Percentiles rank a stretch among this genome's conserved stretches.
Conservation (phyloP, 805 yeast species). For the Schwanniomyces polymorphus region DNA sequence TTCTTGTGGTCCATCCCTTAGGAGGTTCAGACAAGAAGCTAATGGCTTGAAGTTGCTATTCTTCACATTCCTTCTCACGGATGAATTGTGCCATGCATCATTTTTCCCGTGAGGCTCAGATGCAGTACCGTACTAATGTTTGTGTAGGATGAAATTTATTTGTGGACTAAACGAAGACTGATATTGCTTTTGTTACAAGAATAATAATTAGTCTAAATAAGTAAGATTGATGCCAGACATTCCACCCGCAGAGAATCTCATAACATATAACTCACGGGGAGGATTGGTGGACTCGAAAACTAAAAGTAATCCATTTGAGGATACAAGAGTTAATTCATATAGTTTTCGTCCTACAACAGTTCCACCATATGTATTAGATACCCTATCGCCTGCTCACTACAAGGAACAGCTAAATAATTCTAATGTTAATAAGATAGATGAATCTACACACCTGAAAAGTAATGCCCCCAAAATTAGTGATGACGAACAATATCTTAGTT, state of each 20-base stretch:
- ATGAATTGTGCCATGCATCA: too few relatives aligned
- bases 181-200: background rate
- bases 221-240: background rate
- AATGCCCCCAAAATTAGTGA: constrained; percentile 11
- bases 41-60: too few relatives aligned
- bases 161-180: background rate
- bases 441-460: constrained; percentile 8
- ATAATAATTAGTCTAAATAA: background rate
- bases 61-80: too few relatives aligned
- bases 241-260: background rate
- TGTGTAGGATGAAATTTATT: background rate
- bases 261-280: constrained; percentile 2
- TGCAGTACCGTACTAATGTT: background rate
- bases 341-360: constrained; percentile 35
- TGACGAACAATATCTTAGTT: constrained; percentile 35
- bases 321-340: constrained; percentile 29
- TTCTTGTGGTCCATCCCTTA: too few relatives aligned
- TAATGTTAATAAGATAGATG: constrained; percentile 22
- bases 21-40: too few relatives aligned
- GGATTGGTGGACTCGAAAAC: background rate
- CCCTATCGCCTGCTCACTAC: constrained; percentile 43
- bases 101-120: background rate
- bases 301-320: constrained; percentile 22
- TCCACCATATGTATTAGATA: constrained; percentile 69
- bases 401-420: constrained; percentile 34